Conservation (phyloP, 2,329 filamentous ascomycete genomes). For the Akanthomyces muscarius region DNA sequence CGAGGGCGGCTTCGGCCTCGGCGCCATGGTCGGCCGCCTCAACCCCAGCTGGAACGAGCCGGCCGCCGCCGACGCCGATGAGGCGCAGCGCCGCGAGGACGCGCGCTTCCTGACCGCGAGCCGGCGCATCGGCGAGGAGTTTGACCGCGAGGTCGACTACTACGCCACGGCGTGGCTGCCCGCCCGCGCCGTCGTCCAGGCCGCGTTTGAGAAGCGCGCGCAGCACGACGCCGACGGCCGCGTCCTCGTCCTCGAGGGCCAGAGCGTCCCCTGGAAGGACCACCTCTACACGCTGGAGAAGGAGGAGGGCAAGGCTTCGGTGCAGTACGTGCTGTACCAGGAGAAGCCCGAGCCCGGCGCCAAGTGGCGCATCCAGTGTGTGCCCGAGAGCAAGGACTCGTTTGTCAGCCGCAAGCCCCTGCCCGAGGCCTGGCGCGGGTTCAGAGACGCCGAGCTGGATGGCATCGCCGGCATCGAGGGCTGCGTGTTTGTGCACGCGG, state of each 20-base stretch:
- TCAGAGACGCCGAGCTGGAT: conserved; percentile 81
- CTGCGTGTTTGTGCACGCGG: conserved; percentile 88
- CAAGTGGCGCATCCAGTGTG: conserved; percentile 92
- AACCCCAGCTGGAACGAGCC: conserved; percentile 79
- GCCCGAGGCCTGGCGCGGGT: conserved; percentile 86
- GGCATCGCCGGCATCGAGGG: conserved; percentile 64
- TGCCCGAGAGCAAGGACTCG: conserved; percentile 78
- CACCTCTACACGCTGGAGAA: conserved; percentile 86
- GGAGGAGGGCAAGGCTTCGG: conserved; percentile 58
- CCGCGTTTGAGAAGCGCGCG: conserved; percentile 66
- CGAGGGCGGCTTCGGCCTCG: conserved; percentile 77
- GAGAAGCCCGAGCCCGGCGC: conserved; percentile 70
- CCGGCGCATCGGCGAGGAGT: conserved; percentile 82
- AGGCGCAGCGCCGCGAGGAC: conserved; percentile 62
- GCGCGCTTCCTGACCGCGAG: conserved; percentile 73
- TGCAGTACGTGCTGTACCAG: conserved; percentile 87
- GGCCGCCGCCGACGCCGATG: conserved; percentile 44
- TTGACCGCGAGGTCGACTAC: conserved; percentile 74
- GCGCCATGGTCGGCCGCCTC: conserved; percentile 74
- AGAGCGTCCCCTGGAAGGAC: conserved; percentile 91
- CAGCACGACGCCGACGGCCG: conserved; percentile 70
- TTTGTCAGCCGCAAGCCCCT: conserved; percentile 91
- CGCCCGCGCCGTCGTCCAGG: conserved; percentile 72
- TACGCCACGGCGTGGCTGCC: conserved; percentile 79
- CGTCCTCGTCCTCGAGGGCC: conserved; percentile 72